Conservation (phyloP, 257 asterid species). For the Solanum bukasovii region DNA sequence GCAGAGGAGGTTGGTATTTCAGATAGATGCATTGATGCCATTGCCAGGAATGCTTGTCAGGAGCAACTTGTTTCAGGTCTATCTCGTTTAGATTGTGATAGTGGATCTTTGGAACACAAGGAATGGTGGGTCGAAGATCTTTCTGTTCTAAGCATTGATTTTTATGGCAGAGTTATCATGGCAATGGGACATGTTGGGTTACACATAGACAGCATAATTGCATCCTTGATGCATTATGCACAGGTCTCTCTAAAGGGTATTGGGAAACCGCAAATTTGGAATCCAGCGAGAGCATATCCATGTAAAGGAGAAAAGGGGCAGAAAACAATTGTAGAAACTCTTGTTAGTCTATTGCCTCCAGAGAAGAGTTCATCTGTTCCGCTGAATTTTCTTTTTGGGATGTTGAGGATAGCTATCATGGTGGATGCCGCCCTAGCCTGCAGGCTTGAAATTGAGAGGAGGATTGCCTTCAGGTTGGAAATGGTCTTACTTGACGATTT, state of each 20-base stretch:
- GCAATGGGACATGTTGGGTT: conserved; percentile 45
- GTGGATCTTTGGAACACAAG: conserved; percentile 23
- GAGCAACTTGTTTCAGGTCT: conserved; percentile 55
- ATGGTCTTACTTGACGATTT: conserved; percentile 53
- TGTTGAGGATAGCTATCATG: conserved; percentile 49
- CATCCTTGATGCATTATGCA: conserved; percentile 53
- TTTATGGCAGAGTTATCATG: conserved; percentile 30
- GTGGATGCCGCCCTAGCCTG: conserved; percentile 37
- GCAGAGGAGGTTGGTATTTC: conserved; percentile 46
- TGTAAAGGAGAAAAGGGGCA: conserved; percentile 22
- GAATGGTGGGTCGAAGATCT: conserved; percentile 74
- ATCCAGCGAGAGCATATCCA: conserved; percentile 35
- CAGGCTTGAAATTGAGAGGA: conserved; percentile 44
- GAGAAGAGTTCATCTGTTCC: conserved; percentile 42
- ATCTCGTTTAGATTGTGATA: conserved; percentile 30
- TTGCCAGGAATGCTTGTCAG: conserved; percentile 38
- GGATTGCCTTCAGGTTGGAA: conserved; percentile 43
- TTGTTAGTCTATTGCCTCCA: conserved; percentile 36
- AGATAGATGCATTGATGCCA: conserved; percentile 24
- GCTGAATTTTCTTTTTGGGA: conserved; percentile 40
- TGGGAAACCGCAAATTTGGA: conserved; percentile 52
- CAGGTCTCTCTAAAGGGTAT: conserved; percentile 38
- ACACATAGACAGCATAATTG: conserved; percentile 33
- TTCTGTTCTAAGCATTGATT: conserved; percentile 27
- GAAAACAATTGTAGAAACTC: conserved; percentile 29